Percentiles rank a stretch among this genome's conserved stretches.
These are phyloP conservation scores for Globisporangium splendens DNA, from an alignment of 352 stramenopile genomes.

Conservation along the genomic window DNA sequence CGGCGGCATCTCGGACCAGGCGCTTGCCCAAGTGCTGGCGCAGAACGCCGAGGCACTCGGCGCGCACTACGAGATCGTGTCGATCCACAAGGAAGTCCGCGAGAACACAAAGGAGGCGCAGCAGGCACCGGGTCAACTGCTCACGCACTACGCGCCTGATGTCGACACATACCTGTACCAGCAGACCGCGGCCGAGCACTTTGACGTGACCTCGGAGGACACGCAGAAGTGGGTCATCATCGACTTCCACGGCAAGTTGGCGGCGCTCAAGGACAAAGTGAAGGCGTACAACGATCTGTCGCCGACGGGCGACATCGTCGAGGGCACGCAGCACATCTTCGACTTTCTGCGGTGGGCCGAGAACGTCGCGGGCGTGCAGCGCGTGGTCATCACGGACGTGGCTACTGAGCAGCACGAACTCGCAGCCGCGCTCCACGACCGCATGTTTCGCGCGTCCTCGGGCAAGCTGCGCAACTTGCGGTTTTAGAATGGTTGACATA, in stretches of 20 bases:
- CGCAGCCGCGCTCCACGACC: constrained; percentile 72
- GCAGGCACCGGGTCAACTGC: constrained; percentile 93
- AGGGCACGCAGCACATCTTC: constrained; percentile 81
- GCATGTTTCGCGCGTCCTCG: constrained; percentile 79
- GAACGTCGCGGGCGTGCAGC: constrained; percentile 59
- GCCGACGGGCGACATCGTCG: constrained; percentile 47
- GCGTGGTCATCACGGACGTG: constrained; percentile 69
- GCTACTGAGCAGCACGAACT: constrained; percentile 53
- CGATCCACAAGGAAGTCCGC: constrained; percentile 59
- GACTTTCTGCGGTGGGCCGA: constrained; percentile 84
- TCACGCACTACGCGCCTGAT: constrained; percentile 98
- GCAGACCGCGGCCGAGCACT: constrained; percentile 25
- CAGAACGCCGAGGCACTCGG: constrained; percentile 35
- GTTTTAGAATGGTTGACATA: constrained; percentile 22
- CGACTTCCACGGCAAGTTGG: constrained; percentile 70
- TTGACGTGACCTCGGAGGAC: constrained; percentile 29
- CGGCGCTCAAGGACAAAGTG: constrained; percentile 38
- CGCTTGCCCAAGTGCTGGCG: constrained; percentile 55
- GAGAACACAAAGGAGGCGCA: constrained; percentile 68
- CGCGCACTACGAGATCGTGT: constrained; percentile 55
- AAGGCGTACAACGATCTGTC: constrained; percentile 83
- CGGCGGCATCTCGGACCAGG: constrained; percentile 77
- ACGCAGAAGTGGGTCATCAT: constrained; percentile 69
- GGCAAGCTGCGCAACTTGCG: constrained; percentile 59
- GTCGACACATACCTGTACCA: constrained; percentile 88